Evolutionary conservation across 176 grass and related monocot species (phyloP), one percentile per base, ranked within the genome.

Genomic region (Sorghum bicolor): DNA sequence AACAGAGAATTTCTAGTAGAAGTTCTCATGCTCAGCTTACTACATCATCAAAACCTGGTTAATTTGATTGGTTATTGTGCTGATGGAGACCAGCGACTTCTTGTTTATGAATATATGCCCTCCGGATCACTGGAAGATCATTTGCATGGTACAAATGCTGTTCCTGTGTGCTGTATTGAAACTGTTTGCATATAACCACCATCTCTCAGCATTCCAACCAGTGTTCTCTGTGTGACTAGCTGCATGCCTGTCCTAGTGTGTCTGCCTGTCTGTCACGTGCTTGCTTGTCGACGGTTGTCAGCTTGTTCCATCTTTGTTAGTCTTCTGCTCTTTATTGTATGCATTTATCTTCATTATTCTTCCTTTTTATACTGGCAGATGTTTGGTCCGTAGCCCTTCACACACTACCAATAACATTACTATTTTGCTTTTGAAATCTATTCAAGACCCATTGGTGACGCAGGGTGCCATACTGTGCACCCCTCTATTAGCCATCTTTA

Each of bases 51-150:
- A 50, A 97, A 97, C 74, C 91, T 97, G 72, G 94, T 97, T 40
- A 97, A 37, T 92, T 81, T 97, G 55, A 93, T 97, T 81, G 94
- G 94, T 6, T 97, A 97, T 62, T 97, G 94, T 79, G 91, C 94
- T 41, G 89, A 97, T 44, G 94, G 94, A 70, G 94, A 97, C n/a
- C 94, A 97, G 53, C 91, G 94, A 16, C 94, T 97, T 71, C 87
- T 97, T 76, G 94, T 97, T 43, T 97, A 97, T 57, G 94, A 97
- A 84, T 97, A 94, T 80, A 93, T 97, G 94, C 89, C 87, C 65
- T 97, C 88, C 5, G 94, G 94, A 77, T 97, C 94, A 71, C 89
- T 97, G 41, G 94, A 97, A 90, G 94, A 97, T 82, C 94, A 97
- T 94, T 88, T 94, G 30, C 91, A 92, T 33, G 94, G 94, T 95